Evolutionary conservation across 257 asterid genomes (phyloP).

Genomic region (Lantana camara): DNA sequence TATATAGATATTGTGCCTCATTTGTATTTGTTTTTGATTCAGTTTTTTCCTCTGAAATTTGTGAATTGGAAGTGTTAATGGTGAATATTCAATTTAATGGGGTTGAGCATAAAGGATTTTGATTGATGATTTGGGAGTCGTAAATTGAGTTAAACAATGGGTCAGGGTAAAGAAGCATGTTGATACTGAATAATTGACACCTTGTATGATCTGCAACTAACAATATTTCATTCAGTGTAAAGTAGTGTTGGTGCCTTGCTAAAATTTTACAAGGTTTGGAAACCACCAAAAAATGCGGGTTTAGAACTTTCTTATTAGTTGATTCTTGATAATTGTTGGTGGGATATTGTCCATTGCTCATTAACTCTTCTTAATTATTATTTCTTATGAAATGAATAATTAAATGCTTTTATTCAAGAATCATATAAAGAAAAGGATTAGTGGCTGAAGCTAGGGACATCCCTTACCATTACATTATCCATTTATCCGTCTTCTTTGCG

Average conservation of each 20-base stretch:
- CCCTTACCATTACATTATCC: no score
- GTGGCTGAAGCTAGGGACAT: neutral
- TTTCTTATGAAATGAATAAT: neutral
- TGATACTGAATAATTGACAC: neutral
- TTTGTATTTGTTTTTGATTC: neutral
- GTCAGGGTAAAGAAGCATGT: neutral
- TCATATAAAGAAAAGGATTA: neutral
- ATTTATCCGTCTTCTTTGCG: no score
- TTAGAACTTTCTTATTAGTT: neutral
- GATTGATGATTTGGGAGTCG: neutral
- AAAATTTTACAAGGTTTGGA: neutral
- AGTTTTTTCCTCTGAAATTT: neutral
- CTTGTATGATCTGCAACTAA: neutral
- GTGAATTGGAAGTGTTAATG: neutral
- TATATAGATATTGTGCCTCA: no score
- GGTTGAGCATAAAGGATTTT: neutral
- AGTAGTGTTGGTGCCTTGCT: neutral
- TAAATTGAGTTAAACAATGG: slow-evolving; percentile 1
- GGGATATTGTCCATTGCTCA: neutral
- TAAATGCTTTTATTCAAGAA: neutral
- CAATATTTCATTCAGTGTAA: neutral
- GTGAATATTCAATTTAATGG: neutral
- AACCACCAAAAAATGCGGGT: neutral
- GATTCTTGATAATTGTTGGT: neutral
- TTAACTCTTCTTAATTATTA: neutral